These are phyloP conservation scores for Amphirosellinia nigrospora DNA, from an alignment of 495 filamentous ascomycete genomes.

Conservation along the genomic window DNA sequence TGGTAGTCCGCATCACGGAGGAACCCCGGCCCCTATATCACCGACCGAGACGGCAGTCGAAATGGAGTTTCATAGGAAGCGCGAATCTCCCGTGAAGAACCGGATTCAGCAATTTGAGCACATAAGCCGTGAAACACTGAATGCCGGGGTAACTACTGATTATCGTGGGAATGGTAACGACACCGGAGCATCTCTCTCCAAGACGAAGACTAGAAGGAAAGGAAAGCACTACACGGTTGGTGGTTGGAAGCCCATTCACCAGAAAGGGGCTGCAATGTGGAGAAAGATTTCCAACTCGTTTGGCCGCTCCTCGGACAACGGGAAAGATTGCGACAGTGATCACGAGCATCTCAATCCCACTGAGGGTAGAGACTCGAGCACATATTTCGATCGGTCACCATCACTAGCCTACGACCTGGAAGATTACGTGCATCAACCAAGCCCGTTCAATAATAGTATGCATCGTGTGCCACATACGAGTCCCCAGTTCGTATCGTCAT, in stretches of 20 bases:
- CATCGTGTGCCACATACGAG: background rate
- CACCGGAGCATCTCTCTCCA: background rate
- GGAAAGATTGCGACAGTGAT: slow-evolving; percentile 17
- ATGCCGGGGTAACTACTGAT: background rate
- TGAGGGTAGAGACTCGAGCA: background rate
- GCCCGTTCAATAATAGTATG: slow-evolving; percentile 1
- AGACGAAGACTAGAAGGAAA: slow-evolving; percentile 4
- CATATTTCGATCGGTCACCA: background rate
- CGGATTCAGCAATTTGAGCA: slow-evolving; percentile 46
- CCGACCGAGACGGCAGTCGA: background rate
- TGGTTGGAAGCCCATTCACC: slow-evolving; percentile 27
- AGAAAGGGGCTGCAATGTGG: slow-evolving; percentile 31
- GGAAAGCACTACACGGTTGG: slow-evolving; percentile 3
- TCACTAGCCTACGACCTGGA: background rate
- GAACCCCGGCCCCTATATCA: background rate
- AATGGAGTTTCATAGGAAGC: slow-evolving; percentile 2
- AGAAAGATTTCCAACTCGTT: slow-evolving; percentile 37
- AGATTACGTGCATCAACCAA: background rate
- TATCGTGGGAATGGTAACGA: slow-evolving; percentile 14
- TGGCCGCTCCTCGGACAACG: slow-evolving; percentile 25
- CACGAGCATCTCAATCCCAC: slow-evolving; percentile 10
- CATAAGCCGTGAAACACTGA: slow-evolving; percentile 26
- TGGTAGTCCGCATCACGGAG: slow-evolving; percentile 17
- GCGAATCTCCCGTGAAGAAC: slow-evolving; percentile 42
- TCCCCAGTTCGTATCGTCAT: background rate